A percentile compares a stretch with the other conserved stretches of the same genome.
These are phyloP conservation scores for Tritrichomonas foetus DNA, from an alignment of 208 protist species.

Conservation along the genomic window DNA sequence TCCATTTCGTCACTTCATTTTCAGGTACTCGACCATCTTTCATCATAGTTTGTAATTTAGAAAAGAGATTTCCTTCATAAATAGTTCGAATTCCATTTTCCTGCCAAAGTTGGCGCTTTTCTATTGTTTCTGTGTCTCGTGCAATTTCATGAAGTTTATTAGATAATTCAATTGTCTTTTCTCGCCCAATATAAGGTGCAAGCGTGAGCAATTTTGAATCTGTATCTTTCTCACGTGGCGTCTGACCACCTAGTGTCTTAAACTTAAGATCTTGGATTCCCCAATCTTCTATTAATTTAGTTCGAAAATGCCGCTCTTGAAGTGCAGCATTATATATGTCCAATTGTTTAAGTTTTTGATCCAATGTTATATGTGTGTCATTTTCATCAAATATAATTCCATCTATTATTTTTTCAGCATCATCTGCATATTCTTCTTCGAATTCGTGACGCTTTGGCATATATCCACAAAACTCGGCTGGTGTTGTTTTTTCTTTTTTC, in stretches of 20 bases:
- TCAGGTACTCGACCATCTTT: neutral
- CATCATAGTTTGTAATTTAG: neutral
- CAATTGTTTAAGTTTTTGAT: neutral
- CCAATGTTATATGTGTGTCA: neutral
- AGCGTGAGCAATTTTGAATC: neutral
- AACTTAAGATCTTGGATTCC: neutral
- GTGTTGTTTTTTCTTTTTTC: neutral
- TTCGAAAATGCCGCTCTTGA: neutral
- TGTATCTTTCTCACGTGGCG: neutral
- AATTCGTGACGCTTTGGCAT: conserved; percentile 32
- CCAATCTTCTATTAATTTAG: conserved; percentile 4
- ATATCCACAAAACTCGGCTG: neutral
- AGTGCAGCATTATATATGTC: neutral
- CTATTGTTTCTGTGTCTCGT: neutral
- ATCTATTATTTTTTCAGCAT: neutral
- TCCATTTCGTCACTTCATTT: neutral
- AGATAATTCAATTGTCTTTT: neutral
- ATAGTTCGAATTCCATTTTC: neutral
- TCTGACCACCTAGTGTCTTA: neutral
- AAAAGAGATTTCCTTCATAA: neutral
- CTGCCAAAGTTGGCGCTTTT: neutral
- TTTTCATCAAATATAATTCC: neutral
- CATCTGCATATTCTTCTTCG: neutral
- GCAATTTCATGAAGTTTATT: neutral
- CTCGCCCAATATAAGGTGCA: neutral